phyloP scores from a whole-genome alignment of 176 grass and related monocot genomes.

The Thalia dealbata region DNA sequence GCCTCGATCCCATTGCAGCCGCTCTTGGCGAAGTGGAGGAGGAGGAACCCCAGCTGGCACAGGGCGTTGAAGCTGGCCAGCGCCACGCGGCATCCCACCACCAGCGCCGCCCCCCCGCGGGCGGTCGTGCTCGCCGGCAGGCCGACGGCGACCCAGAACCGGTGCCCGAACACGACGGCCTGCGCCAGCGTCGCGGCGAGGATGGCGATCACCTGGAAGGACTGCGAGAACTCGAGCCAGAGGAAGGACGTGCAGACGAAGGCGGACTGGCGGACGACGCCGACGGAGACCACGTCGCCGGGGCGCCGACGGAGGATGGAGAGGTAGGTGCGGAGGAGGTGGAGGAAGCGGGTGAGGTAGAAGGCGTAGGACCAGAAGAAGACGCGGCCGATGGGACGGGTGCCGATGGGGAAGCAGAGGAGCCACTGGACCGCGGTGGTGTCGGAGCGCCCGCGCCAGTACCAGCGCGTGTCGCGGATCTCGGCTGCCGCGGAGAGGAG shows the following conservation, averaged over 20 bases:
- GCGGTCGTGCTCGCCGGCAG: background rate
- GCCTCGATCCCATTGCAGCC: slow-evolving; percentile 5
- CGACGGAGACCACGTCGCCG: background rate
- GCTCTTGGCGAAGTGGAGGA: slow-evolving; percentile 7
- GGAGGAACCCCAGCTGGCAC: slow-evolving; percentile 5
- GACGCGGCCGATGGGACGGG: slow-evolving; percentile 63
- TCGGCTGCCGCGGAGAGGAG: slow-evolving; percentile 61
- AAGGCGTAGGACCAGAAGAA: slow-evolving; percentile 99
- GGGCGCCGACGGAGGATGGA: slow-evolving; percentile 32
- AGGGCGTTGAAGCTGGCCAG: background rate
- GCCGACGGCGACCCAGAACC: slow-evolving; percentile 30
- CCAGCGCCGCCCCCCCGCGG: background rate
- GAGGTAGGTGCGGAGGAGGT: slow-evolving; percentile 51
- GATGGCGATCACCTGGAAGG: slow-evolving; percentile 93
- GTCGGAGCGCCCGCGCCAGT: slow-evolving; percentile 61
- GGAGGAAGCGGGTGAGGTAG: slow-evolving; percentile 93
- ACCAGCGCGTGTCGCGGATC: slow-evolving; percentile 85
- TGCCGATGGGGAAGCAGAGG: slow-evolving; percentile 78
- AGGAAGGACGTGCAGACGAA: slow-evolving; percentile 85
- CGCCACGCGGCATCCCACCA: background rate
- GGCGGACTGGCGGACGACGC: slow-evolving; percentile 58
- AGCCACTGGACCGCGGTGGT: slow-evolving; percentile 75
- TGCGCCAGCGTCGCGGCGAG: slow-evolving; percentile 62
- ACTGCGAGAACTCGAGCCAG: slow-evolving; percentile 98
- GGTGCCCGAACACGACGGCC: slow-evolving; percentile 52